phyloP scores from a whole-genome alignment of 163 green algal species.

The Volvox carteri region DNA sequence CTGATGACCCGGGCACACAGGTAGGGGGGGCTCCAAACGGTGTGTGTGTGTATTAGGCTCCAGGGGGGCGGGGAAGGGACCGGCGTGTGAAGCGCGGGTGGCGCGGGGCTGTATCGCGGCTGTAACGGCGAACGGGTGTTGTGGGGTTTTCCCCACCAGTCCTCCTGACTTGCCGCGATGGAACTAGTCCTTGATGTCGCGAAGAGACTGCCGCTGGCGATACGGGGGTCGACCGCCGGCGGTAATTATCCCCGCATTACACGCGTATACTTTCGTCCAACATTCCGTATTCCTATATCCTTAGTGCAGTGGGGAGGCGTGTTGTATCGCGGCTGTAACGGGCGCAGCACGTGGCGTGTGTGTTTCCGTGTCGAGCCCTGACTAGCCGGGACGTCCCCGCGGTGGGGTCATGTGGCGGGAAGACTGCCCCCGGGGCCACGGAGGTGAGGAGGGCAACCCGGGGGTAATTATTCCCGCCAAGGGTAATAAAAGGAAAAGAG shows the following conservation, averaged over 20 bases:
- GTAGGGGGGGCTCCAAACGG: no score
- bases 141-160: neutral
- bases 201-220: constrained; percentile 59
- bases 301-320: no score
- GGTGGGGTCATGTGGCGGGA: constrained; percentile 41
- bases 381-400: no score
- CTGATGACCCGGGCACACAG: no score
- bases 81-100: no score
- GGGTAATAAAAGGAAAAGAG: no score
- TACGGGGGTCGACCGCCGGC: constrained; percentile 5
- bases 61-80: no score
- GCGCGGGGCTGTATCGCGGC: constrained; percentile 23
- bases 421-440: constrained; percentile 61
- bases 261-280: neutral
- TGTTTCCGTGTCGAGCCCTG: constrained; percentile 31
- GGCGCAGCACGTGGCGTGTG: neutral
- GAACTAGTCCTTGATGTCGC: no score
- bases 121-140: constrained; percentile 48
- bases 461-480: constrained; percentile 56
- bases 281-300: no score
- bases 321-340: constrained; percentile 57
- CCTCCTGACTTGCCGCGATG: constrained; percentile 51
- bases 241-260: constrained; percentile 55
- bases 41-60: no score
- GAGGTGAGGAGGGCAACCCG: neutral